These are phyloP conservation scores for Mariannaea elegans DNA, from an alignment of 2,329 filamentous ascomycete genomes.

Conservation along the genomic window DNA sequence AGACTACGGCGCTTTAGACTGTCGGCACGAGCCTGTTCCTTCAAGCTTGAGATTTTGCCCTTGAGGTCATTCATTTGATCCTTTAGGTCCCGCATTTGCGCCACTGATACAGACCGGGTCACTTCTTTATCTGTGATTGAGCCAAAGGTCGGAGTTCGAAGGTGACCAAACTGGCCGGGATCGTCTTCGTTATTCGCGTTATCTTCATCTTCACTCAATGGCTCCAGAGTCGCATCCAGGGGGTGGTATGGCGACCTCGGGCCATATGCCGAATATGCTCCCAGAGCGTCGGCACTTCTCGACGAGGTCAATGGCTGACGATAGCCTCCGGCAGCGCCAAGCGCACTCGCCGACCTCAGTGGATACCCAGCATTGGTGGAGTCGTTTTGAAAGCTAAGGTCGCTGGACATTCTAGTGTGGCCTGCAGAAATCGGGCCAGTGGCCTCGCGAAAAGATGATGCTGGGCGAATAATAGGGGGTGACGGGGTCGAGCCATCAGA, in stretches of 20 bases:
- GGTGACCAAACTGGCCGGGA: slow-evolving; percentile 40
- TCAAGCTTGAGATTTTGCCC: slow-evolving; percentile 82
- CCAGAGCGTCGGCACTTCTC: slow-evolving; percentile 54
- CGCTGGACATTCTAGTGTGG: slow-evolving; percentile 46
- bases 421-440: slow-evolving; percentile 25
- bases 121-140: slow-evolving; percentile 57
- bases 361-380: slow-evolving; percentile 47
- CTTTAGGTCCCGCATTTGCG: slow-evolving; percentile 77
- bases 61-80: slow-evolving; percentile 88
- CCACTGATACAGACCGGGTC: slow-evolving; percentile 74
- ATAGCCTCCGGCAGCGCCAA: slow-evolving; percentile 67
- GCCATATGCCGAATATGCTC: slow-evolving; percentile 41
- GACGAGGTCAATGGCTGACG: slow-evolving; percentile 58
- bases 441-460: slow-evolving; percentile 36
- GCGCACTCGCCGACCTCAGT: slow-evolving; percentile 71
- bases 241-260: slow-evolving; percentile 51
- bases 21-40: slow-evolving; percentile 81
- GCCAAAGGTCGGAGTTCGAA: slow-evolving; percentile 58
- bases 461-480: slow-evolving; percentile 52
- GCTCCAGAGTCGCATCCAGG: slow-evolving; percentile 58
- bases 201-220: slow-evolving; percentile 63
- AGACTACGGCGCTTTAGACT: slow-evolving; percentile 80
- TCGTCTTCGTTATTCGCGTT: slow-evolving; percentile 29
- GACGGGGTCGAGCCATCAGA: slow-evolving; percentile 64
- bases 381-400: slow-evolving; percentile 39